These are phyloP conservation scores for Curvularia lunata DNA, from an alignment of 2,329 filamentous ascomycete genomes.

Conservation along the genomic window DNA sequence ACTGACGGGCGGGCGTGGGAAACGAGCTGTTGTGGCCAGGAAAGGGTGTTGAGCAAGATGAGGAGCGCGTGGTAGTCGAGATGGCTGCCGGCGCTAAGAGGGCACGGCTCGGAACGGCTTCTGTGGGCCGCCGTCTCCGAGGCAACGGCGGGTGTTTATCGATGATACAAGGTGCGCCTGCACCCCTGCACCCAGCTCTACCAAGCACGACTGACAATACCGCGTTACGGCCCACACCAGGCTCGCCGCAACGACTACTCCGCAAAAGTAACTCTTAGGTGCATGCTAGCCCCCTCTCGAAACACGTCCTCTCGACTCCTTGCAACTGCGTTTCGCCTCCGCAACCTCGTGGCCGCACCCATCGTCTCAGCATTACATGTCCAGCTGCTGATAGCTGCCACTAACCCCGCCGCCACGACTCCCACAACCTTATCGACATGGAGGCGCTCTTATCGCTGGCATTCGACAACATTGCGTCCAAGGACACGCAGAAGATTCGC, in stretches of 20 bases:
- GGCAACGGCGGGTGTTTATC: slow-evolving; percentile 30
- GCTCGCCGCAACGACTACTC: slow-evolving; percentile 33
- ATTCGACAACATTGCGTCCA: slow-evolving; percentile 95
- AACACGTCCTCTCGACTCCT: slow-evolving; percentile 23
- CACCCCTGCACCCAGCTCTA: slow-evolving; percentile 14
- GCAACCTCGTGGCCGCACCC: slow-evolving; percentile 15
- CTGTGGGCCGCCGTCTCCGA: slow-evolving; percentile 19
- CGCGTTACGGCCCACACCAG: slow-evolving; percentile 35
- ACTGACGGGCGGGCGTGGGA: no score
- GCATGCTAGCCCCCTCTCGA: slow-evolving; percentile 30
- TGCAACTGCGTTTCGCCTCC: slow-evolving; percentile 21
- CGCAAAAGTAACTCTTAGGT: slow-evolving; percentile 37
- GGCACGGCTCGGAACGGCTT: slow-evolving; percentile 21
- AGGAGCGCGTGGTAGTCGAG: slow-evolving; percentile 10
- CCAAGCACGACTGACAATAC: slow-evolving; percentile 17
- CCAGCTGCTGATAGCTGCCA: slow-evolving; percentile 10
- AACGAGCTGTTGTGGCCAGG: slow-evolving; percentile 11
- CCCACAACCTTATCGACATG: slow-evolving; percentile 61
- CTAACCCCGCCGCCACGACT: slow-evolving; percentile 12
- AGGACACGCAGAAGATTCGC: slow-evolving; percentile 85
- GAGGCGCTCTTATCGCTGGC: slow-evolving; percentile 89
- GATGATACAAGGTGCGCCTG: slow-evolving; percentile 18
- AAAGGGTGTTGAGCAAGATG: slow-evolving; percentile 14
- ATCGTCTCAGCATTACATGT: slow-evolving; percentile 11
- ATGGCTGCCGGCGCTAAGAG: slow-evolving; percentile 15